Base-by-base conservation (phyloP, 2,329 filamentous ascomycete genomes). In the Pseudogymnoascus sp. region DNA sequence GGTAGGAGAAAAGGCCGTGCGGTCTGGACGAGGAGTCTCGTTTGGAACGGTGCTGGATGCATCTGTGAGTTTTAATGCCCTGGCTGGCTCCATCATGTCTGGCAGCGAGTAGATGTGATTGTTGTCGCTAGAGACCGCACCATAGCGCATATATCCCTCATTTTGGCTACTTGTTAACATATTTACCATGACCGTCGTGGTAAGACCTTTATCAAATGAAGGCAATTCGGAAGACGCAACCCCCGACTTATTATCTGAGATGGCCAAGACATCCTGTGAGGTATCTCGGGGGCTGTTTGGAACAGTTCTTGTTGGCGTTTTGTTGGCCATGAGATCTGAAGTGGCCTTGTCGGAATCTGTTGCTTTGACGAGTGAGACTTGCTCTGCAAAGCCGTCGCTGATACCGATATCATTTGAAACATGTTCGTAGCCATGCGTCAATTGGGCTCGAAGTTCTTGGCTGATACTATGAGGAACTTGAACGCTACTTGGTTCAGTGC, bases 391-490 rank as follows among this genome's bases (percentile, higher is more conserved):
- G 33, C 21, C 59, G 11, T 64, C 46, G 19, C n/a, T 46, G 38
- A 44, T 40, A 13, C 44, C 23, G 11, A 17, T n/a, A 19, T 37
- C 19, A 35, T 59, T 56, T 35, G 61, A 29, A 21, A 29, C 23
- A 33, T n/a, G 13, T 31, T 46, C 26, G 13, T 61, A 31, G 26
- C 38, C 60, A 31, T 40, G 23, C 10, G 40, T 61, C 23, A 40
- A 61, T 46, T 61, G 35, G 13, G 59, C 35, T 26, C 21, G 40
- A 15, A 40, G 33, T 33, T 61, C 56, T 46, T 63, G 59, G 29
- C 60, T 62, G 21, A 61, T 62, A 53, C 60, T 64, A 7, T 26
- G 38, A 23, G 63, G 63, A 33, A 62, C 63, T 37, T 64, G 63
- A 13, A 62, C 38, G 19, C 59, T 63, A n/a, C 40, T 50, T 46